Evolutionary conservation across 164 flowering plant genomes (phyloP), one percentile per base, ranked within the genome.

Genomic region (Chimonanthus praecox): DNA sequence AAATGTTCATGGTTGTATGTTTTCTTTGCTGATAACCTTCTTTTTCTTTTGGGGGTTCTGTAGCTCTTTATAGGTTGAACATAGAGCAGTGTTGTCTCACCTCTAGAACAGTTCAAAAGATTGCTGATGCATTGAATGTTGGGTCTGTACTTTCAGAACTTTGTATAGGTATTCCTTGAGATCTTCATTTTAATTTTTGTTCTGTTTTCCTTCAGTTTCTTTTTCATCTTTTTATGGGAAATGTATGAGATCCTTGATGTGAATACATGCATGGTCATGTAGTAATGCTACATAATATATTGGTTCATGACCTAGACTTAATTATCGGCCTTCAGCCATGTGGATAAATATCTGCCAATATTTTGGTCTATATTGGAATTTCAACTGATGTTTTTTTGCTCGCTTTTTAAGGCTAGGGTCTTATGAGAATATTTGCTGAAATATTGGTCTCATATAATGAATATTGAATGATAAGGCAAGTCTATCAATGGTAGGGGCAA

Each of bases 61-160:
- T 80, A 96, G 98, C 90, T 44, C 92, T 96, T 68, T 90, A 88
- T 77, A 85, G 87, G 81, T 86, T 94, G 83, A 89, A 88, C 75
- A 81, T 96, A 73, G 98, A 90, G 77, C 82, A 80, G 7, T 96
- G 99, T 81, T 88, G 89, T 68, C 84, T 96, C 76, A 92, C 99
- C 61, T 85, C 99, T 68, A 88, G 97, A 87, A 94, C 99, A 48
- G 84, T 96, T 76, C 97, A 93, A 71, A 90, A 83, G 82, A 80
- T 96, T 81, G 89, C 95, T 67, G 97, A 92, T 80, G 86, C 92
- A 33, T 71, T 96, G 75, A 79, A 84, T 81, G 49, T 86, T 72
- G 85, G 75, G 64, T 89, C 94, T 74, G 80, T 76, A 3, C 90
- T 96, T 72, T 73, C 91, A 65, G 91, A 94, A 63, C 90, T 96